Percentiles rank a stretch among this genome's conserved stretches.
These are phyloP conservation scores for Singerocomus rubriflavus DNA, from an alignment of 1,284 basidiomycete genomes.

Conservation along the genomic window DNA sequence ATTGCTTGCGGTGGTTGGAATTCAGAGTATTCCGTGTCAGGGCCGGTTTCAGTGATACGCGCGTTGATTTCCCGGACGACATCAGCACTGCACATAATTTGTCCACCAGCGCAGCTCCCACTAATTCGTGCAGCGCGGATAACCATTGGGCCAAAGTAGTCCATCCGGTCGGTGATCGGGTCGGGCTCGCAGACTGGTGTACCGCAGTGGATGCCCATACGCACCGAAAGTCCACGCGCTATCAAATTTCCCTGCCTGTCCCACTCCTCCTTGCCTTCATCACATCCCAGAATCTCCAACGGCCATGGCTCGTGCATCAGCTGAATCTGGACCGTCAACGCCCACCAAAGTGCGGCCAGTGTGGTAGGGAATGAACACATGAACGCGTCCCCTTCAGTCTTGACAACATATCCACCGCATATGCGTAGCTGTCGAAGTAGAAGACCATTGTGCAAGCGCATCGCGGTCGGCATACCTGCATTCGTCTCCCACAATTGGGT, in stretches of 20 bases:
- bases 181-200: conserved; percentile 90
- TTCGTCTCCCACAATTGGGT: conserved; percentile 98
- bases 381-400: conserved; percentile 99
- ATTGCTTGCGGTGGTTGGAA: conserved; percentile 56
- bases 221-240: conserved; percentile 87
- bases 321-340: conserved; percentile 84
- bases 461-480: conserved; percentile 93
- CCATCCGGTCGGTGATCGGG: conserved; percentile 95
- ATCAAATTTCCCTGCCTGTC: conserved; percentile 73
- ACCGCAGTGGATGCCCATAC: conserved; percentile 98
- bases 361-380: conserved; percentile 97
- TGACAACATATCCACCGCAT: conserved; percentile 98
- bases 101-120: conserved; percentile 85
- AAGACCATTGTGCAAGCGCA: conserved; percentile 88
- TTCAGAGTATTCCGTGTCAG: conserved; percentile 55
- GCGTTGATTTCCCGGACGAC: conserved; percentile 83
- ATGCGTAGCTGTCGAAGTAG: conserved; percentile 85
- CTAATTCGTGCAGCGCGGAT: conserved; percentile 89
- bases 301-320: conserved; percentile 92
- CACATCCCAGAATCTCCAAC: conserved; percentile 88
- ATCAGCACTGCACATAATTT: conserved; percentile 92
- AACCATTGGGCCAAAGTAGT: conserved; percentile 94
- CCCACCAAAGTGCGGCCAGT: conserved; percentile 88
- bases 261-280: conserved; percentile 83
- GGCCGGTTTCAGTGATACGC: conserved; percentile 52